These are phyloP conservation scores for Rosellinia necatrix DNA, from an alignment of 2,329 filamentous ascomycete genomes.

Conservation along the genomic window DNA sequence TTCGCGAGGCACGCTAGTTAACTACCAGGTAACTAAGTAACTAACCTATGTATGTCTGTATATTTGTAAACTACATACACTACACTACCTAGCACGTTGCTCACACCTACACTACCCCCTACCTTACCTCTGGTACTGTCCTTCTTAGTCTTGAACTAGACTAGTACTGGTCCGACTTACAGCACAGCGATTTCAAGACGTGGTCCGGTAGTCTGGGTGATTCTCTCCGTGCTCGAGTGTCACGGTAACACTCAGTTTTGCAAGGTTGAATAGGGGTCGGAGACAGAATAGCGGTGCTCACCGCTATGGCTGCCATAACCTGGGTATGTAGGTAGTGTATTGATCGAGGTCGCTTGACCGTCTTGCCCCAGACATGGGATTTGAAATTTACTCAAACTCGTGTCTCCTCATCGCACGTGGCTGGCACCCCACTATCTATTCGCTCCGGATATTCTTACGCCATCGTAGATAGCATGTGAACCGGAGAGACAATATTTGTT, in stretches of 20 bases:
- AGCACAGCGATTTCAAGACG: too few relatives aligned
- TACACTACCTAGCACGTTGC: too few relatives aligned
- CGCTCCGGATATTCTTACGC: conserved; percentile 24
- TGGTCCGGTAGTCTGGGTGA: too few relatives aligned
- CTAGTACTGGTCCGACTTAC: too few relatives aligned
- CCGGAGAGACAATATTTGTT: conserved; percentile 4
- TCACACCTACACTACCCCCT: too few relatives aligned
- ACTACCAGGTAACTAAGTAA: too few relatives aligned
- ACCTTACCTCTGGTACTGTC: too few relatives aligned
- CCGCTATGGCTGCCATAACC: conserved; percentile 8
- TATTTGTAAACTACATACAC: too few relatives aligned
- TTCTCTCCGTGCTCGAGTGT: too few relatives aligned
- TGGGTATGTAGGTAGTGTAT: neutral
- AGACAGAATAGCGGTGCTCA: conserved; percentile 13
- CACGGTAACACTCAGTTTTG: neutral
- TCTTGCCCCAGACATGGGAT: conserved; percentile 10
- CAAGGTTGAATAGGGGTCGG: conserved; percentile 4
- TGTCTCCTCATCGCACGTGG: conserved; percentile 32
- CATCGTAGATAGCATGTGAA: neutral
- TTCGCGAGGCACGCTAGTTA: too few relatives aligned
- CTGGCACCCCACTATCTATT: conserved; percentile 32
- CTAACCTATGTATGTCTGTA: too few relatives aligned
- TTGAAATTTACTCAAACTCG: conserved; percentile 19
- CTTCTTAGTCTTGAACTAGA: too few relatives aligned
- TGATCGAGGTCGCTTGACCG: conserved; percentile 1